Conservation (phyloP, 2,329 filamentous ascomycete genomes). For the Xylaria sp. region DNA sequence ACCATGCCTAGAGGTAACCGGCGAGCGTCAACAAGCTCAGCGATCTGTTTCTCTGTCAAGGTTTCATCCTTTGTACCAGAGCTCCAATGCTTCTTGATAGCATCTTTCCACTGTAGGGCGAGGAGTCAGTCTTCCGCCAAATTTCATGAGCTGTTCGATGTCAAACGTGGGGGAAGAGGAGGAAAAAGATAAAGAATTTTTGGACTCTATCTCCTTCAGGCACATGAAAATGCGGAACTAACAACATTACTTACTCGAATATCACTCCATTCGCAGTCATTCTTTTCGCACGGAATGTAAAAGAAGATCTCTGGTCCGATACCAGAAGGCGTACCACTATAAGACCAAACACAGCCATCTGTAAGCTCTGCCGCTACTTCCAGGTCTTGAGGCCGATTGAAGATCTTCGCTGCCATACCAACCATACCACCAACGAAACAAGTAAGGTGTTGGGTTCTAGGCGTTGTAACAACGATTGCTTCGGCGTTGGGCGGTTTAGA, state of each 20-base stretch:
- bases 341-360: conserved; percentile 69
- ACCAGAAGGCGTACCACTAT: conserved; percentile 60
- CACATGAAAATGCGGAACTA: not conserved
- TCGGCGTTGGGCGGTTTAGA: conserved; percentile 34
- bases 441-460: conserved; percentile 59
- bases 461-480: conserved; percentile 36
- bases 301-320: conserved; percentile 67
- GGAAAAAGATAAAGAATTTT: too few species aligned
- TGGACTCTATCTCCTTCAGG: not conserved
- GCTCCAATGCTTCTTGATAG: conserved; percentile 38
- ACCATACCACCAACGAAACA: conserved; percentile 73
- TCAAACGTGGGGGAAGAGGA: too few species aligned
- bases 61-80: conserved; percentile 27
- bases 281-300: conserved; percentile 48
- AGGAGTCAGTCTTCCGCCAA: not conserved
- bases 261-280: conserved; percentile 43
- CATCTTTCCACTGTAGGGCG: conserved; percentile 31
- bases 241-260: conserved; percentile 24
- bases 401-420: conserved; percentile 64
- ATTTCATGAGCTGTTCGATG: too few species aligned
- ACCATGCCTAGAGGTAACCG: conserved; percentile 61
- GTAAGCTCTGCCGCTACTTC: conserved; percentile 63
- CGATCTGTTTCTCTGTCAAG: conserved; percentile 40
- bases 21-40: conserved; percentile 47
- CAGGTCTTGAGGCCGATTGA: conserved; percentile 60